Percentiles rank a stretch among this genome's conserved stretches.
phyloP scores from a whole-genome alignment of 1,284 basidiomycete species.

The Malassezia sympodialis region DNA sequence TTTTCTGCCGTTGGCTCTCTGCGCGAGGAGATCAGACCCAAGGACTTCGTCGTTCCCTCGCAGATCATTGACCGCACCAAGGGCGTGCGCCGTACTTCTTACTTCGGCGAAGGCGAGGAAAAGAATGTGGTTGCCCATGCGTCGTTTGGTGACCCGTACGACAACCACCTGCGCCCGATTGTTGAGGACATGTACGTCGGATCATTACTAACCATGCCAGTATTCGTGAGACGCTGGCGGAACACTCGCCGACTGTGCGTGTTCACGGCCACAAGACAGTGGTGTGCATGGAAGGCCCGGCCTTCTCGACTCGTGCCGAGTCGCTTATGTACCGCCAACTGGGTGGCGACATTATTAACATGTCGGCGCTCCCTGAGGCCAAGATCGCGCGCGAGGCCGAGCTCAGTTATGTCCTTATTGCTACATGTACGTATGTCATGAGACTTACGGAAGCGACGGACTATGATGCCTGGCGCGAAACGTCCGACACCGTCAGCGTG shows the following conservation, averaged over 20 bases:
- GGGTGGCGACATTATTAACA: constrained; percentile 59
- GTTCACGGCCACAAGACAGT: constrained; percentile 69
- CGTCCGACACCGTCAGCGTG: constrained; percentile 71
- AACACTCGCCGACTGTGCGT: constrained; percentile 22
- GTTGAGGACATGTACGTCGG: constrained; percentile 24
- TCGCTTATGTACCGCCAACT: constrained; percentile 83
- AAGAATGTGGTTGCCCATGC: constrained; percentile 73
- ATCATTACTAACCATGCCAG: background rate
- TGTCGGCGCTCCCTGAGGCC: constrained; percentile 89
- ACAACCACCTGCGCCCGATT: constrained; percentile 25
- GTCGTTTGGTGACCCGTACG: constrained; percentile 68
- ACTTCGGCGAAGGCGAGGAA: constrained; percentile 65
- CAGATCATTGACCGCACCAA: constrained; percentile 97
- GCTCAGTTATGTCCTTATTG: constrained; percentile 53
- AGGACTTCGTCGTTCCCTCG: constrained; percentile 75
- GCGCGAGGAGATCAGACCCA: constrained; percentile 67
- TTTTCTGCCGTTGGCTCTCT: constrained; percentile 96
- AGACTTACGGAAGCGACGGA: constrained; percentile 40
- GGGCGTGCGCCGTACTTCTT: constrained; percentile 71
- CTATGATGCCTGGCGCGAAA: constrained; percentile 55
- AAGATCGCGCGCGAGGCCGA: constrained; percentile 93
- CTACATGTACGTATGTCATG: constrained; percentile 36
- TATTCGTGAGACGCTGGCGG: constrained; percentile 21
- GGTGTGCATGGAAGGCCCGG: constrained; percentile 94
- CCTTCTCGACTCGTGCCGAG: constrained; percentile 86